A percentile compares a stretch with the other conserved stretches of the same genome.
Evolutionary conservation across 345 rosid genomes (phyloP).

Genomic region (Eutrema heterophyllum): DNA sequence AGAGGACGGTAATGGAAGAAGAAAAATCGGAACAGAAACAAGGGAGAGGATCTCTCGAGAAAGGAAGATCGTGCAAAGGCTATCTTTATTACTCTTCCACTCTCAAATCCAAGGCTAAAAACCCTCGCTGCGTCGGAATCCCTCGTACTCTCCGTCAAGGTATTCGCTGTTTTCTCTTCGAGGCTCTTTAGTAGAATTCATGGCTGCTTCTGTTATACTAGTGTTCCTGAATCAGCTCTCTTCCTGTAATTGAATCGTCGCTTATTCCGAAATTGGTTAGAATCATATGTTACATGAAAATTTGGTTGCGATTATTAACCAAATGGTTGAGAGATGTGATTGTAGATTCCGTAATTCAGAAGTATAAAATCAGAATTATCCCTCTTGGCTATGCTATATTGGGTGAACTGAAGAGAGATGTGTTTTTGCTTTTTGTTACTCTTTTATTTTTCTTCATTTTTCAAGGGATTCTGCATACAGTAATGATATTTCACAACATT

Average conservation of each 20-base stretch:
- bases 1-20: slow-evolving; percentile 11
- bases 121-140: slow-evolving; percentile 72
- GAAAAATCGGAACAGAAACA: slow-evolving; percentile 9
- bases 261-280: not conserved
- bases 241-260: not conserved
- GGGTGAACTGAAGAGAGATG: not conserved
- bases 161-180: not conserved
- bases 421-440: not conserved
- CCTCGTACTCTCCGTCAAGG: slow-evolving; percentile 54
- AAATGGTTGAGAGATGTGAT: not conserved
- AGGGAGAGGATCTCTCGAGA: slow-evolving; percentile 24
- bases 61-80: slow-evolving; percentile 66
- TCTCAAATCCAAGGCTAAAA: slow-evolving; percentile 51
- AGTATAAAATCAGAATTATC: not conserved
- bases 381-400: not conserved
- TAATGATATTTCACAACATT: not conserved
- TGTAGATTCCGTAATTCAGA: not conserved
- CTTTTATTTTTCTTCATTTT: not conserved
- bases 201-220: not conserved
- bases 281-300: not conserved
- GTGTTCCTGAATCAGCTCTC: not conserved
- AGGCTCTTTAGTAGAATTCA: not conserved
- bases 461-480: not conserved
- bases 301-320: not conserved
- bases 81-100: slow-evolving; percentile 48